Percentiles rank a stretch among this genome's conserved stretches.
phyloP scores from a whole-genome alignment of 2,329 filamentous ascomycete species.

The Arthrobotrys entomopaga region DNA sequence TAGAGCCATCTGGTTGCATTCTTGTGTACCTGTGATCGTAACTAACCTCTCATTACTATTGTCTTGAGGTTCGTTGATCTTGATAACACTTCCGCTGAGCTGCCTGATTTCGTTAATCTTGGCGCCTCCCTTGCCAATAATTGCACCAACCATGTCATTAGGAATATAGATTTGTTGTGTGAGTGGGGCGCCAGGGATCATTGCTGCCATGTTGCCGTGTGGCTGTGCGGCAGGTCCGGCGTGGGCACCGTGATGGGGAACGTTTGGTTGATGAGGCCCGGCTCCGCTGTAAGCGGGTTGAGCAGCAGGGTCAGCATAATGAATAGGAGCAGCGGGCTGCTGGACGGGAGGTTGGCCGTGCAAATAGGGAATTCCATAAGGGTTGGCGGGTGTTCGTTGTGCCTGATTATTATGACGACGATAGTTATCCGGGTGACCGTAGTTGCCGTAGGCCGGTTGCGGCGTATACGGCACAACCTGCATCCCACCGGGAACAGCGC shows the following conservation, averaged over 20 bases:
- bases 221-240: constrained; percentile 79
- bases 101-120: constrained; percentile 99
- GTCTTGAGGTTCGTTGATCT: constrained; percentile 99
- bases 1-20: constrained; percentile 99
- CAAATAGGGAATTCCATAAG: constrained; percentile 76
- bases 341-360: constrained; percentile 74
- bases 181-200: constrained; percentile 81
- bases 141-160: constrained; percentile 99
- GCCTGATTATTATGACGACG: constrained; percentile 78
- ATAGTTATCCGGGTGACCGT: constrained; percentile 87
- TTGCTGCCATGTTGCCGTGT: constrained; percentile 69
- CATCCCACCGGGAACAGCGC: constrained; percentile 95
- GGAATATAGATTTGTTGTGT: constrained; percentile 99
- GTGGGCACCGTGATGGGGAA: constrained; percentile 70
- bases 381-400: constrained; percentile 79
- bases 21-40: constrained; percentile 95
- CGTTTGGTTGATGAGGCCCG: constrained; percentile 79
- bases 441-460: constrained; percentile 90
- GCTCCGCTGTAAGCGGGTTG: constrained; percentile 79
- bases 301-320: constrained; percentile 80
- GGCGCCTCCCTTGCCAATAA: constrained; percentile 96
- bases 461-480: constrained; percentile 98
- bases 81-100: constrained; percentile 96
- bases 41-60: constrained; percentile 98
- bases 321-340: constrained; percentile 74